phyloP scores from a whole-genome alignment of 192 early-diverging fungal species.

The Mortierella hygrophila region DNA sequence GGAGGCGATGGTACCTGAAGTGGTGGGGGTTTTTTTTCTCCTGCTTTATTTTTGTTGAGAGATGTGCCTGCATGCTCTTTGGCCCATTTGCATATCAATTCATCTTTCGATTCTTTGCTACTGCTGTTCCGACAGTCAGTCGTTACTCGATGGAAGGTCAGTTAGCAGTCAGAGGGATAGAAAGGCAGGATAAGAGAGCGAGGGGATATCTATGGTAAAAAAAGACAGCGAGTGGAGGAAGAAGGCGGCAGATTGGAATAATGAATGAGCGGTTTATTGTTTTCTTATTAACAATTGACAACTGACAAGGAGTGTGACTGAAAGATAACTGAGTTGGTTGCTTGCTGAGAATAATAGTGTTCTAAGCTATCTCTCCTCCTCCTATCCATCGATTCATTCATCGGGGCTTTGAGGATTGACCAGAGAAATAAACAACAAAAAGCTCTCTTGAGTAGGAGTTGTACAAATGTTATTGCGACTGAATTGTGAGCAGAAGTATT shows the following conservation, averaged over 20 bases:
- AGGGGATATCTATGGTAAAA: neutral
- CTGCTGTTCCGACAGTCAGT: neutral
- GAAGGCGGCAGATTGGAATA: neutral
- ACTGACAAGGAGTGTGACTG: neutral
- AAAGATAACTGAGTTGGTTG: neutral
- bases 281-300: neutral
- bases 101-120: neutral
- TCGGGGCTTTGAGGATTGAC: neutral
- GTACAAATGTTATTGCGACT: neutral
- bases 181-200: neutral
- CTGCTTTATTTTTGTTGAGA: neutral
- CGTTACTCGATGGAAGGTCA: neutral
- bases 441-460: neutral
- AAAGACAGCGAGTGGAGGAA: neutral
- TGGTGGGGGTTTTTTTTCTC: neutral
- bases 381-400: slow-evolving; percentile 3
- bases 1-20: neutral
- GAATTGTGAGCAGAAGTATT: neutral
- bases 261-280: neutral
- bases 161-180: neutral
- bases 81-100: neutral
- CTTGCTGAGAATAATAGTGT: neutral
- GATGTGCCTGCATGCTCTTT: slow-evolving; percentile 4
- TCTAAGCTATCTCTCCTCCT: neutral
- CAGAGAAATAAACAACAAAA: neutral